Evolutionary conservation across 2,329 filamentous ascomycete genomes (phyloP), one percentile per base, ranked within the genome.

Genomic region (Phialophora tarda): DNA sequence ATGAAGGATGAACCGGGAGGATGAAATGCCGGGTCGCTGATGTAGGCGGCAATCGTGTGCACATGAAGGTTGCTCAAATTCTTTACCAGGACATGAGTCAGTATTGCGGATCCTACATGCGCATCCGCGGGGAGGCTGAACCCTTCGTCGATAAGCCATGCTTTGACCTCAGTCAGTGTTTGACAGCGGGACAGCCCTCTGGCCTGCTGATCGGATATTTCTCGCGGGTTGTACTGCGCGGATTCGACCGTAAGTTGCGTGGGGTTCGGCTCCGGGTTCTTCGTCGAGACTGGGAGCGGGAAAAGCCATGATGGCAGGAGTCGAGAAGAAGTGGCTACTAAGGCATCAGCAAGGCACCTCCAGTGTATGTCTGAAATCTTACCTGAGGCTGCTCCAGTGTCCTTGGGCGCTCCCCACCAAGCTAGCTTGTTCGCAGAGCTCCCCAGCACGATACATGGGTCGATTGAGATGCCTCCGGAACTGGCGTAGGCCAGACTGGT

Each of bases 401-500:
- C 38, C 44, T 50, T 48, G 24, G 38, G 57, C 47, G 30, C 53
- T 54, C 70, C 58, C 72, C 72, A 73, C 72, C 72, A 73, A 28
- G 61, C 64, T 61, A 48, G 26, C 50, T 73, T 32, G 59, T 59
- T 64, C 23, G 63, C 38, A 10, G 54, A 64, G 38, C 59, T 54
- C 24, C 80, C 81, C 68, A 81, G 78, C 53, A 83, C 70, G 63
- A 77, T 74, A 8, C 75, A 76, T 59, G 80, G 75, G 71, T 82
- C 79, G 38, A 79, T 73, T 21, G 73, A 66, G 10, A 73, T 64
- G 3, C 73, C 74, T 6, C 68, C 64, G 4, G 71, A 73, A 28
- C 74, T 74, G 53, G 75, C 65, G 21, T 78, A 75, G 38, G 82
- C 81, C 11, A 83, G 73, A 21, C 78, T 80, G 60, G 80, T 84